Evolutionary conservation across 345 rosid genomes (phyloP), one percentile per base, ranked within the genome.

Genomic region (Brassica juncea): DNA sequence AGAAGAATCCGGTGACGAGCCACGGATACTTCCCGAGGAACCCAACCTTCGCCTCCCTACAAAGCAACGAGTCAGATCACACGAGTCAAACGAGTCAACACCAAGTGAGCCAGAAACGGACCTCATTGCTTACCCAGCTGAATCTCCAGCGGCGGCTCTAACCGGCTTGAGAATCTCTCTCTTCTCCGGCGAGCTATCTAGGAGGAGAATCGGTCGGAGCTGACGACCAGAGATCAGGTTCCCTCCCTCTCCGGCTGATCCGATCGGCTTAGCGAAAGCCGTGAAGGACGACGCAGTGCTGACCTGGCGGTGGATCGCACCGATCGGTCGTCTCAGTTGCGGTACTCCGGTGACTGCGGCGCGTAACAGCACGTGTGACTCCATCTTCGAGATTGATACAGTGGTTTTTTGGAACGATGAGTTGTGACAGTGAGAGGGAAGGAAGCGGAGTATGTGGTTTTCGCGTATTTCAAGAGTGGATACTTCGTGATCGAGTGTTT

Each of bases 41-140:
- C 8, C 97, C 94, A 59, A 82, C 88, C 54, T 91, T 90, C 61
- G 88, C 86, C 73, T 84, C 92, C 84, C 96, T 94, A 90, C 75
- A 59, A 25, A 10, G 39, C 10, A 78, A 86, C 76, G 79, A 85
- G 81, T 81, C 80, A 84, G 81, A 74, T 4, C 57, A 80, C 75
- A 12, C 77, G 79, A 85, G 77, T 80, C 78, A 67, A 77, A 49
- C 57, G 85, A 86, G 85, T 83, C 75, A 82, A 79, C 77, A 44
- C 54, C 49, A 16, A 9, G 14, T 81, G 68, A 77, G 82, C 82
- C 66, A 70, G 81, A 78, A 87, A 88, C 81, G 89, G 83, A 85
- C 87, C 87, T 90, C 94, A 86, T 86, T 89, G 90, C 98, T 94
- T 97, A 94, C 98, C 98, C 97, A 81, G 88, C 82, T 89, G 98